A percentile compares a stretch with the other conserved stretches of the same genome.
Conservation (phyloP, 345 rosid species). For the Garcia nutans region DNA sequence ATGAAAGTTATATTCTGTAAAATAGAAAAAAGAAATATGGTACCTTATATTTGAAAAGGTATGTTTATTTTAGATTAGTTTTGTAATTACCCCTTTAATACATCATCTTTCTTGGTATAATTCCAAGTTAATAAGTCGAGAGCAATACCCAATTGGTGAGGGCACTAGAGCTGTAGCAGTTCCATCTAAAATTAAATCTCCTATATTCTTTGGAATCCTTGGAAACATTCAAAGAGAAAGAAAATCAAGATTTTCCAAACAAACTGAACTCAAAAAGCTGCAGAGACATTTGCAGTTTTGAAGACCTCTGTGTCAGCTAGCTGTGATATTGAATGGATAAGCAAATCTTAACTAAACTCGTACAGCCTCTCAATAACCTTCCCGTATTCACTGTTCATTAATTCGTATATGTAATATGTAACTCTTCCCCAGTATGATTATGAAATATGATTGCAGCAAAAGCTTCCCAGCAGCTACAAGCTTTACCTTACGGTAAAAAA, state of each 20-base stretch:
- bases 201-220: neutral
- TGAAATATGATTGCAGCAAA: no score
- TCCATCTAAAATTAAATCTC: neutral
- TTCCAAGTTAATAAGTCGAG: neutral
- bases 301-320: constrained; percentile 1
- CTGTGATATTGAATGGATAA: neutral
- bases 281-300: neutral
- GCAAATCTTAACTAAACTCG: constrained; percentile 3
- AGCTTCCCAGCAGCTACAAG: no score
- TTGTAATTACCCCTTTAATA: no score
- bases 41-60: no score
- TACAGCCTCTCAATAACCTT: neutral
- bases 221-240: constrained; percentile 14
- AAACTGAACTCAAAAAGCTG: neutral
- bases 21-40: no score
- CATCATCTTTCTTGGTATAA: no score
- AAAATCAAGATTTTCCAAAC: neutral
- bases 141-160: neutral
- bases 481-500: no score
- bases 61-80: no score
- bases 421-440: no score
- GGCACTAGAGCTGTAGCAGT: neutral
- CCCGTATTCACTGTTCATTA: no score
- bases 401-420: no score
- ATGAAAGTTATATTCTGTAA: no score